Conservation (phyloP, 176 grass and related monocot genomes). For the Oryza meyeriana region DNA sequence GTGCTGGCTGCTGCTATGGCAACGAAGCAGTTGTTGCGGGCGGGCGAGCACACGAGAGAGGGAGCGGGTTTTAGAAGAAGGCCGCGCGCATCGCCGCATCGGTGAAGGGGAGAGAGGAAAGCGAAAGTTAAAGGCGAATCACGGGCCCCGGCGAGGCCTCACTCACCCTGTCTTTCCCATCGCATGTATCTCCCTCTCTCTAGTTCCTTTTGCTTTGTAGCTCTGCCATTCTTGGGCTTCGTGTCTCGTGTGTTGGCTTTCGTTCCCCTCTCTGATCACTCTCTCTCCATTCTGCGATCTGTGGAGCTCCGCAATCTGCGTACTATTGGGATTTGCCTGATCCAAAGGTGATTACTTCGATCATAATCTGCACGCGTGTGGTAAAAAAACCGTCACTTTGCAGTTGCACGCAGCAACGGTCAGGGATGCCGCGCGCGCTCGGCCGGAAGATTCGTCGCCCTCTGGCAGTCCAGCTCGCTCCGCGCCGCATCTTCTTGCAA, state of each 20-base stretch:
- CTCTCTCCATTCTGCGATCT: background rate
- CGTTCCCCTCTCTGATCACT: background rate
- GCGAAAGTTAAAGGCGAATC: slow-evolving; percentile 58
- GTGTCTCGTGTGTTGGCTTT: slow-evolving; percentile 33
- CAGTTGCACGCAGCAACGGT: slow-evolving; percentile 7
- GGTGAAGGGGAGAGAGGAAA: slow-evolving; percentile 37
- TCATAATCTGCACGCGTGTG: slow-evolving; percentile 47
- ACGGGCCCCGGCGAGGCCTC: slow-evolving; percentile 45
- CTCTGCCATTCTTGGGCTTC: slow-evolving; percentile 31
- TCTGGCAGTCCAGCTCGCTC: background rate
- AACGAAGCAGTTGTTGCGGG: slow-evolving; percentile 8
- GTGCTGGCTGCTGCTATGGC: background rate
- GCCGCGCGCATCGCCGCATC: slow-evolving; percentile 23
- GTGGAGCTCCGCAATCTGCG: background rate
- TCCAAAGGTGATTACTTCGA: slow-evolving; percentile 48
- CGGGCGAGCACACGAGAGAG: slow-evolving; percentile 2
- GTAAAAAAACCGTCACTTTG: slow-evolving; percentile 42
- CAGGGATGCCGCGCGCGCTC: background rate
- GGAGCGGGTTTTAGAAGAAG: slow-evolving; percentile 40
- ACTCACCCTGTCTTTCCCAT: background rate
- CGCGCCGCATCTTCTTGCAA: background rate
- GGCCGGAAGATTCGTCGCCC: background rate
- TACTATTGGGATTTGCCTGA: slow-evolving; percentile 50
- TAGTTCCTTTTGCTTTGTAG: slow-evolving; percentile 51
- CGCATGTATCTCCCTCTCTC: background rate